Base-by-base conservation (phyloP, 2,329 filamentous ascomycete species). In the Fusarium globosum region DNA sequence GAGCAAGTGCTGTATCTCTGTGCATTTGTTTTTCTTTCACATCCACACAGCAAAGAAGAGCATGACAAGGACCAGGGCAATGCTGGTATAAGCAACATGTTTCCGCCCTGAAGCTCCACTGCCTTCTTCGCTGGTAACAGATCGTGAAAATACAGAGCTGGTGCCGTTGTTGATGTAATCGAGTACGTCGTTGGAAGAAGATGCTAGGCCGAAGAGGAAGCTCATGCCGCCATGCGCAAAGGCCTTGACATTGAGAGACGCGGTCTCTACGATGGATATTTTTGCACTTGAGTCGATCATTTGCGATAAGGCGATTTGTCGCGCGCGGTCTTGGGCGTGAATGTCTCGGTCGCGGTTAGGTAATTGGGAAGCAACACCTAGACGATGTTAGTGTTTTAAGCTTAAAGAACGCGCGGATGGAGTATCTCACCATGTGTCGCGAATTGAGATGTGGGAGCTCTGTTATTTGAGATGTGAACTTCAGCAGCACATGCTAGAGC, bases 131-230 rank as follows among this genome's bases (percentile, higher is more conserved):
- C 84, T 88, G 4, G 89, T 87, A 58, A 87, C 93, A 56, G 94
- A 92, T 82, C 97, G 95, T 83, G 97, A 90, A 80, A 92, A 97
- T 6, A 94, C 85, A 45, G 92, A 92, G 77, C 97, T 90, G 68
- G 96, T 92, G 81, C 97, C 95, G 79, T 97, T 97, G 73, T 94
- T 95, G 67, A 97, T 88, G 77, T 97, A 93, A 51, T 93, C 94
- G 16, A 94, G 90, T 4, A 93, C 88, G 81, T 97, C 97, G 82
- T 95, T 89, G 18, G 71, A 73, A 80, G 92, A 97, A 55, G 87
- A 82, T 78, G 95, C 95, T 68, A 97, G 87, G 81, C 97, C 95
- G 56, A 97, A 88, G 80, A 96, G 91, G 61, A 94, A 83, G 80
- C 97, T 97, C 80, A 97, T 96, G 65, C 93, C 93, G 46, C 90